Conservation (phyloP, 2,329 filamentous ascomycete species). For the Pseudocercospora eumusae region DNA sequence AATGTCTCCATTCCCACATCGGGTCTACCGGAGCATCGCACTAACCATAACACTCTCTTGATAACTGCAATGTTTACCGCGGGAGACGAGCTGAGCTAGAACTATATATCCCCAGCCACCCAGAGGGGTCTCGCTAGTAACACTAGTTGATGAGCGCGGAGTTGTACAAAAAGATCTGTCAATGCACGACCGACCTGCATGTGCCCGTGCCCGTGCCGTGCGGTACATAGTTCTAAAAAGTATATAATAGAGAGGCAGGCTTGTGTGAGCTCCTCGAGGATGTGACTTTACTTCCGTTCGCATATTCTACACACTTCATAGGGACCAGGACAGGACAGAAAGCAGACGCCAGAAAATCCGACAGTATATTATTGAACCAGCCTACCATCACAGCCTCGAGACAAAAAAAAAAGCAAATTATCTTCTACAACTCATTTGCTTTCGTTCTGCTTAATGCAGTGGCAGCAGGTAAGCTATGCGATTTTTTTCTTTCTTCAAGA, state of each 20-base stretch:
- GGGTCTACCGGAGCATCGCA: too few relatives aligned
- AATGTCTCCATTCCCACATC: not conserved
- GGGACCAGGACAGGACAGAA: not conserved
- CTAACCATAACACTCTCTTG: too few relatives aligned
- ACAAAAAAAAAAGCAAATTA: conserved; percentile 21
- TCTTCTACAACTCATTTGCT: too few relatives aligned
- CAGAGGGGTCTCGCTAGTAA: not conserved
- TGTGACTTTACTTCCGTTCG: not conserved
- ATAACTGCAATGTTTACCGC: too few relatives aligned
- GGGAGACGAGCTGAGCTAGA: not conserved
- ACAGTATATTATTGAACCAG: too few relatives aligned
- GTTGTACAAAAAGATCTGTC: not conserved
- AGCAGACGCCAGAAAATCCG: too few relatives aligned
- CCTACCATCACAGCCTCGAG: not conserved
- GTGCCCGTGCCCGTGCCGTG: not conserved
- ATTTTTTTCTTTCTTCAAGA: not conserved
- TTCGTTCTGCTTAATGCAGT: conserved; percentile 14
- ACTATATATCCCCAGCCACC: not conserved
- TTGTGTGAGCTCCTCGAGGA: not conserved
- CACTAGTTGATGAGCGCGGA: too few relatives aligned
- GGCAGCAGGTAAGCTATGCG: conserved; percentile 11
- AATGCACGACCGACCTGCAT: not conserved
- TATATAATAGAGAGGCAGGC: too few relatives aligned
- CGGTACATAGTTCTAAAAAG: too few relatives aligned
- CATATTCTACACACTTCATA: not conserved